Conservation (phyloP, 495 filamentous ascomycete genomes). For the Penicillium parvum region DNA sequence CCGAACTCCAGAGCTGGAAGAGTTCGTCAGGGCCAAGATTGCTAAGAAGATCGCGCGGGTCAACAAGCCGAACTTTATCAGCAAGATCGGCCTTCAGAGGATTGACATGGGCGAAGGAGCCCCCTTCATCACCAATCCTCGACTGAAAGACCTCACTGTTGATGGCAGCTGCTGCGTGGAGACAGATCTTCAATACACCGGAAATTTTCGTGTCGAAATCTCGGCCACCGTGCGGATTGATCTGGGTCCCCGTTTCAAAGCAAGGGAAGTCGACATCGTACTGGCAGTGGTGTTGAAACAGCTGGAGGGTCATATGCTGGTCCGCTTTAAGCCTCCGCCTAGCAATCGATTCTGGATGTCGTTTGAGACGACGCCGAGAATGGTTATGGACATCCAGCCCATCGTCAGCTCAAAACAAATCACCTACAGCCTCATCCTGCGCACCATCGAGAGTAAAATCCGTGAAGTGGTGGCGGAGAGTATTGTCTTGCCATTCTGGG, state of each 20-base stretch:
- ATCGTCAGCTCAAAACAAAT: conserved; percentile 95
- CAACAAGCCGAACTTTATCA: conserved; percentile 85
- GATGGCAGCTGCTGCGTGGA: conserved; percentile 86
- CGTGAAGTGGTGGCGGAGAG: conserved; percentile 90
- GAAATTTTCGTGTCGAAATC: conserved; percentile 84
- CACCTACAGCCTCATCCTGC: conserved; percentile 84
- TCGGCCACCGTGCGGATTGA: conserved; percentile 88
- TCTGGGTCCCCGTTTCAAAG: conserved; percentile 80
- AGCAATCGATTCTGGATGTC: conserved; percentile 94
- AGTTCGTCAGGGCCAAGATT: conserved; percentile 76
- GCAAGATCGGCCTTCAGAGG: conserved; percentile 68
- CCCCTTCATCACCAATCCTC: conserved; percentile 84
- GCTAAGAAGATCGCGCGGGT: conserved; percentile 95
- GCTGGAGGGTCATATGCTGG: conserved; percentile 75
- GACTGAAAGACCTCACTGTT: conserved; percentile 82
- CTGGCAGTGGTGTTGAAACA: conserved; percentile 82
- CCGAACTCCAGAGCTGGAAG: conserved; percentile 75
- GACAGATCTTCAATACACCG: conserved; percentile 80
- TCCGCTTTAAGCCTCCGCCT: conserved; percentile 90
- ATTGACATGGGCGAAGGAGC: conserved; percentile 85
- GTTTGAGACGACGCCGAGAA: conserved; percentile 85
- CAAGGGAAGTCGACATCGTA: conserved; percentile 82
- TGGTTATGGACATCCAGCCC: conserved; percentile 88
- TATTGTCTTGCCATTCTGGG: conserved; percentile 91
- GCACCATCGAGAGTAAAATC: conserved; percentile 90